A percentile compares a stretch with the other conserved stretches of the same genome.
These are phyloP conservation scores for Rhododendron simsii DNA, from an alignment of 148 eudicot genomes.

Conservation along the genomic window DNA sequence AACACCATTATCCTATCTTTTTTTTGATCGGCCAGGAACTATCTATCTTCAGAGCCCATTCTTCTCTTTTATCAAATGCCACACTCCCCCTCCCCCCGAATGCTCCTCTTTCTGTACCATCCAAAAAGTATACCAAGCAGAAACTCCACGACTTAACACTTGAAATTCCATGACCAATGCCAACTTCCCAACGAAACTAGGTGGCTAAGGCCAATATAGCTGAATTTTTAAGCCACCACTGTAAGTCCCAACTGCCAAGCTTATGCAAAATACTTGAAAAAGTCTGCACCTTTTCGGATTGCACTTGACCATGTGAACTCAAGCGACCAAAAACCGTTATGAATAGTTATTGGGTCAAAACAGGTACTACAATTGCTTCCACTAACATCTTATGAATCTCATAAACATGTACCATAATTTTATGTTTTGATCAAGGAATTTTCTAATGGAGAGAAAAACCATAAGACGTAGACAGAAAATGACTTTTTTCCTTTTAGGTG, in stretches of 20 bases:
- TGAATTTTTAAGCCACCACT: neutral
- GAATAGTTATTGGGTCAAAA: neutral
- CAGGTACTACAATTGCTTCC: neutral
- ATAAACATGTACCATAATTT: neutral
- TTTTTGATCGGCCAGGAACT: no score
- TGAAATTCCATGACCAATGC: neutral
- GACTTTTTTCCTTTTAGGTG: neutral
- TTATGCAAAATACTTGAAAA: neutral
- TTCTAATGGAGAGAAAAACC: neutral
- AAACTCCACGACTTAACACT: neutral
- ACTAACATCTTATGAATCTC: neutral
- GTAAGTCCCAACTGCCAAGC: neutral
- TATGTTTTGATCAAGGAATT: neutral
- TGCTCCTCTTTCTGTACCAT: neutral
- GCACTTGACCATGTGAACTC: no score
- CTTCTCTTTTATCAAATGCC: neutral
- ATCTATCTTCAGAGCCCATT: neutral
- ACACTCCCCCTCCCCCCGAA: no score
- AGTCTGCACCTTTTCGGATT: no score
- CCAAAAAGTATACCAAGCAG: neutral
- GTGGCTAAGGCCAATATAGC: neutral
- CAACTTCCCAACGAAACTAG: neutral
- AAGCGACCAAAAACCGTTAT: no score
- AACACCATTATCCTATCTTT: no score
- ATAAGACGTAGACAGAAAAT: neutral